Base-by-base conservation (phyloP, 1,284 basidiomycete species). In the Laetiporus sulphureus region DNA sequence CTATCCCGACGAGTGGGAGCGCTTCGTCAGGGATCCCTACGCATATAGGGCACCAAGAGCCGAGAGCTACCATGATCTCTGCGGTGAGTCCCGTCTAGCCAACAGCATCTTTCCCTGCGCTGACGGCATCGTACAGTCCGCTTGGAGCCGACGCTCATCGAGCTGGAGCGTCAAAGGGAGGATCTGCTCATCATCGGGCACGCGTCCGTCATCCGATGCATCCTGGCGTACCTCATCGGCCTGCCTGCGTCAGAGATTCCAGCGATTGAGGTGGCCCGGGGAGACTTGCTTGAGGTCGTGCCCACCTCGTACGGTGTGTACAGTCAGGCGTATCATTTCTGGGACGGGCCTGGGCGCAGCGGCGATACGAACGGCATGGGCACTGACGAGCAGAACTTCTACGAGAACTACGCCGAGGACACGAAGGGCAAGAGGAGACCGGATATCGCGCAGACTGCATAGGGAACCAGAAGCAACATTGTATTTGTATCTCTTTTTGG, bases 191-290 rank as follows among this genome's bases (percentile, higher is more conserved):
- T 87, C 57, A 81, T 86, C 45, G 87, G 85, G 0, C 90, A 92
- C 59, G 92, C 93, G 5, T 95, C 91, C n/a, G 96, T 99, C 57
- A 94, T 99, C 56, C 83, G 96, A 20, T 99, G 95, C 65, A 73
- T 99, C 52, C 73, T 93, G 22, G 82, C 90, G 0, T 93, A 92
- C 62, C 79, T 93, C 47, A 92, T 96, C 52, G 95, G 96, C 3
- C 72, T 97, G 3, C 91, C 92, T n/a, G 91, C 95, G 0, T 85
- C 84, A 25, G 94, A 99, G 62, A 96, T 99, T 31, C 96, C 95
- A 0, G 91, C 90, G 1, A 94, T 99, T 43, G 93, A 97, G 61
- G 86, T 99, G 50, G 91, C 91, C 16, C 77, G 91, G 15, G 91
- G 91, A 0, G 91, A 95, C 59, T 67, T 95, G 10, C 72, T 93